A percentile compares a stretch with the other conserved stretches of the same genome.
phyloP scores from a whole-genome alignment of 2,329 filamentous ascomycete species.

The Xylariaceae sp. region DNA sequence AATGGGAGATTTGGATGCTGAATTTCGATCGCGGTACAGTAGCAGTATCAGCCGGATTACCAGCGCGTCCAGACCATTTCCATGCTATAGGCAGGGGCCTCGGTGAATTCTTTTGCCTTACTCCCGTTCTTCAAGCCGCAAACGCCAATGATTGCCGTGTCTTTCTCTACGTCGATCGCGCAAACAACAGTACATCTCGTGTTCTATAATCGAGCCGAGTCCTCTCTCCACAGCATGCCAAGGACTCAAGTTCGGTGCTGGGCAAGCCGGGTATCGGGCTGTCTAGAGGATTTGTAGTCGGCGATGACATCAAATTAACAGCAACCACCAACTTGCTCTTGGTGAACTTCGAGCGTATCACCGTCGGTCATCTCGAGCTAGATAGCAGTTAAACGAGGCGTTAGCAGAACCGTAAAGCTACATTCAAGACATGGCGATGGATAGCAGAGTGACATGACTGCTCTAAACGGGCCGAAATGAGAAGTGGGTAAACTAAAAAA shows the following conservation, averaged over 20 bases:
- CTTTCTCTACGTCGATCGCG: background rate
- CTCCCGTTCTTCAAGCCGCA: no score
- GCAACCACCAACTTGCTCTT: conserved; percentile 87
- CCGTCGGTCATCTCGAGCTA: conserved; percentile 97
- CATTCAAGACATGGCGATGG: background rate
- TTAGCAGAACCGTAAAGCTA: conserved; percentile 2
- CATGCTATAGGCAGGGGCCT: background rate
- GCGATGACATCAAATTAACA: conserved; percentile 17
- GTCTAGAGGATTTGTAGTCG: conserved; percentile 23
- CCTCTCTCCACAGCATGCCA: background rate
- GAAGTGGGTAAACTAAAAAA: background rate
- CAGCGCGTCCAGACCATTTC: background rate
- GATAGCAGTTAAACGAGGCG: conserved; percentile 13
- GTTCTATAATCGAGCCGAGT: background rate
- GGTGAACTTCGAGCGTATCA: conserved; percentile 93
- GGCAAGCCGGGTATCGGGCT: background rate
- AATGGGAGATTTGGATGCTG: background rate
- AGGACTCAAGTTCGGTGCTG: background rate
- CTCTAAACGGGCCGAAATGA: conserved; percentile 2
- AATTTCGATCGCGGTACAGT: background rate
- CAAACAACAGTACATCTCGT: background rate
- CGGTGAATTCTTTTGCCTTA: background rate
- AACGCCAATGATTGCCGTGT: background rate
- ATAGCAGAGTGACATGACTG: background rate
- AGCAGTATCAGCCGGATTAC: background rate